Evolutionary conservation across 108 stramenopile species (phyloP).

Genomic region (Cyclostephanos invisitatus): DNA sequence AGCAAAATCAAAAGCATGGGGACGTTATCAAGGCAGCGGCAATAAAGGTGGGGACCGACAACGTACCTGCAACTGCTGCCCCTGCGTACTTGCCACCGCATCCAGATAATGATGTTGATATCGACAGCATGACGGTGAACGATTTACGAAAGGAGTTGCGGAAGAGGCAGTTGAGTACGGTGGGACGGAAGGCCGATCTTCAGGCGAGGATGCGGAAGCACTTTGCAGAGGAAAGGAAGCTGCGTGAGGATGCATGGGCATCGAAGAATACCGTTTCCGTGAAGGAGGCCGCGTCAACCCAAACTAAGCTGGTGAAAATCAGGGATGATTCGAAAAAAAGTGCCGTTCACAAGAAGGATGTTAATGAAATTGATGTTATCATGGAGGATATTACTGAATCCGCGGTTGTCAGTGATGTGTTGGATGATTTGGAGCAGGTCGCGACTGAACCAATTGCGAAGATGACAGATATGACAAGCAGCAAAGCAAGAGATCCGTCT

Average conservation of each 20-base stretch:
- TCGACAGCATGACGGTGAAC: constrained; percentile 51
- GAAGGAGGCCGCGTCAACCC: constrained; percentile 1
- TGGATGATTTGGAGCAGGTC: background rate
- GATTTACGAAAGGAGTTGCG: constrained; percentile 53
- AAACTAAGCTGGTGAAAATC: constrained; percentile 10
- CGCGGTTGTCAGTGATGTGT: background rate
- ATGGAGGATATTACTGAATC: constrained; percentile 9
- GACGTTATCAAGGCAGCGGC: background rate
- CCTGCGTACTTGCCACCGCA: constrained; percentile 5
- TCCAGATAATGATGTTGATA: constrained; percentile 31
- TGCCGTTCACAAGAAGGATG: constrained; percentile 8
- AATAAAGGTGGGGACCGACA: background rate
- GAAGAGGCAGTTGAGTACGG: constrained; percentile 37
- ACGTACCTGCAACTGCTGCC: background rate
- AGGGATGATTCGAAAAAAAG: background rate
- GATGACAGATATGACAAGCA: background rate
- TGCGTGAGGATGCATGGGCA: constrained; percentile 16
- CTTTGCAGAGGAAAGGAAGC: constrained; percentile 22
- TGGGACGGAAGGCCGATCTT: constrained; percentile 57
- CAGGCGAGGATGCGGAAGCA: constrained; percentile 35
- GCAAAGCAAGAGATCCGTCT: background rate
- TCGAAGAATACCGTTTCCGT: background rate
- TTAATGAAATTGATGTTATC: constrained; percentile 10
- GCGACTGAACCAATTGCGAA: background rate
- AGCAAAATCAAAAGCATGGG: background rate